phyloP scores from a whole-genome alignment of 805 yeast species.

The Candida chilensis region DNA sequence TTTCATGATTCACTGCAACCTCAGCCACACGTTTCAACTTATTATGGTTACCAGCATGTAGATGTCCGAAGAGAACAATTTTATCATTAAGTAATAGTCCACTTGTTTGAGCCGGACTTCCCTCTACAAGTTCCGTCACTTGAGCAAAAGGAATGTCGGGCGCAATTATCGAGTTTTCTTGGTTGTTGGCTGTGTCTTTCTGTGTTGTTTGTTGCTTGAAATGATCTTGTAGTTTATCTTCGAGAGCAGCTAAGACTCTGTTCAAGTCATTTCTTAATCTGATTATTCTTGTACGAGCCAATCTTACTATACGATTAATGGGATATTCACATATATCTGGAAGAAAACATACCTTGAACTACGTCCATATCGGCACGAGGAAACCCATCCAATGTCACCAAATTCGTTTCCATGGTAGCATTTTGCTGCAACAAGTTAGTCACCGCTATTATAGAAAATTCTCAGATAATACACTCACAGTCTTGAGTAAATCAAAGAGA shows the following conservation, averaged over 20 bases:
- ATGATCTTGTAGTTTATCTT: conserved; percentile 33
- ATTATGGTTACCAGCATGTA: conserved; percentile 48
- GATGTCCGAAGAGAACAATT: conserved; percentile 41
- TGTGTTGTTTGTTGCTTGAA: conserved; percentile 12
- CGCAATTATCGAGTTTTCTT: conserved; percentile 2
- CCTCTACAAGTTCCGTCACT: conserved; percentile 36
- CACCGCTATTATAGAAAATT: no score
- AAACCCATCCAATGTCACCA: conserved; percentile 69
- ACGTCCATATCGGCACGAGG: conserved; percentile 84
- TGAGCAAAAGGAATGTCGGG: conserved; percentile 42
- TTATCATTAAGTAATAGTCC: conserved; percentile 51
- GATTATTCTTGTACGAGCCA: conserved; percentile 54
- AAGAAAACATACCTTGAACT: conserved; percentile 25
- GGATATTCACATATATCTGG: no score
- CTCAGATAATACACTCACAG: no score
- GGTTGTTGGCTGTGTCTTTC: not conserved
- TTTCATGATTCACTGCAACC: conserved; percentile 29
- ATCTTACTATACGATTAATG: conserved; percentile 48
- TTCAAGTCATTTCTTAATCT: conserved; percentile 64
- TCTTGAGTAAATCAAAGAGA: no score
- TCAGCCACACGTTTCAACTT: conserved; percentile 33
- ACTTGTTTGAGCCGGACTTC: conserved; percentile 45
- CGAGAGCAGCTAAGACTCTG: conserved; percentile 35
- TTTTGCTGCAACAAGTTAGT: no score
- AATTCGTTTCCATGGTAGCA: conserved; percentile 54